Evolutionary conservation across 768 basidiomycete species (phyloP).

Genomic region (Trametes cubensis): DNA sequence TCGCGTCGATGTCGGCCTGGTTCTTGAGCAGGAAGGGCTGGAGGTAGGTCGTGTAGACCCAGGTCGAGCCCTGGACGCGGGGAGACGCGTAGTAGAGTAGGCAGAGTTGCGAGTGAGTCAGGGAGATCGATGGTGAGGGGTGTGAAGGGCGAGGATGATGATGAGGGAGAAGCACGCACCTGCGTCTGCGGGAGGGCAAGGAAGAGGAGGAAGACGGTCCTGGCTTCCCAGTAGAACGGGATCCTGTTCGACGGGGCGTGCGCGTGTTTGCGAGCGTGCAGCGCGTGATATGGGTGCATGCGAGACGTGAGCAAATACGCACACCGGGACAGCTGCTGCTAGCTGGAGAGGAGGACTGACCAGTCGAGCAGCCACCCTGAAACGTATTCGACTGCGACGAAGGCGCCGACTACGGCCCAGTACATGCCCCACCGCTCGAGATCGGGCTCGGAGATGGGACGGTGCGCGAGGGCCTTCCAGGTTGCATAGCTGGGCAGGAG

Average conservation of each 20-base stretch:
- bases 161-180: conserved; percentile 36
- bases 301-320: conserved; percentile 14
- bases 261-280: conserved; percentile 11
- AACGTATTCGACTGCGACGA: conserved; percentile 64
- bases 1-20: conserved; percentile 61
- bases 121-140: background rate
- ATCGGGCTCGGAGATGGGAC: conserved; percentile 52
- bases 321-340: background rate
- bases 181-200: conserved; percentile 70
- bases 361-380: conserved; percentile 69
- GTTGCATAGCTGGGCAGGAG: conserved; percentile 64
- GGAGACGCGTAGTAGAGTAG: background rate
- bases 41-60: conserved; percentile 61
- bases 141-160: background rate
- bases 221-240: conserved; percentile 76
- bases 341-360: conserved; percentile 40
- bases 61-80: conserved; percentile 59
- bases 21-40: conserved; percentile 63
- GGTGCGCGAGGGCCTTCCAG: conserved; percentile 64
- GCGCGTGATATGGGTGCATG: conserved; percentile 20
- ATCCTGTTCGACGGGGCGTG: conserved; percentile 46
- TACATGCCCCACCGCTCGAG: conserved; percentile 62
- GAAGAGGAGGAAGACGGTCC: conserved; percentile 70
- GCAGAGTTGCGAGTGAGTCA: background rate
- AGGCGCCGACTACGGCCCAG: conserved; percentile 63